Evolutionary conservation across 495 filamentous ascomycete genomes (phyloP), one percentile per base, ranked within the genome.

Genomic region (Xylaria palmicola): DNA sequence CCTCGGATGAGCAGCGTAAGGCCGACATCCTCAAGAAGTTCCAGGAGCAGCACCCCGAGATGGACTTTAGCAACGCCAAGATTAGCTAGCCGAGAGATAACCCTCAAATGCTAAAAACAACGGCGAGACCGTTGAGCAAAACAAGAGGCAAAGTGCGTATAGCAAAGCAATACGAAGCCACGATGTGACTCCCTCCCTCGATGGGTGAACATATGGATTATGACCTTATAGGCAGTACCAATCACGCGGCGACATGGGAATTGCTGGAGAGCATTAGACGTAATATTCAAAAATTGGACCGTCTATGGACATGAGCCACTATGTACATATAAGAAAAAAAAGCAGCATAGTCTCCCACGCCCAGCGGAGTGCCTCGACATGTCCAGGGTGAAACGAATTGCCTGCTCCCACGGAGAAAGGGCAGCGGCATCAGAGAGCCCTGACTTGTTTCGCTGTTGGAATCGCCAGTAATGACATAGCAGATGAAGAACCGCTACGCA

Each of bases 1-100:
- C 86, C 22, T 94, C 89, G 62, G 94, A 98, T 62, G 93, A 98
- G 78, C 85, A 92, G 79, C 87, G 88, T 80, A 98, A 98, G 84
- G 73, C 83, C 75, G 95, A 97, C 37, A 86, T 98, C 69, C 72
- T 98, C 73, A 88, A 90, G 81, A 91, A 93, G 74, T 98, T 98
- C 75, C 87, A 96, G 85, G 80, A 68, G 20, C 75, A 83, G 67
- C 79, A 83, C 44, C 81, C 81, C 29, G 94, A 97, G 85, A 90
- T 89, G 88, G 92, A 92, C 69, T 90, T 91, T 63, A 85, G 79
- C 51, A 88, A 90, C 29, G 90, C 88, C 39, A 92, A 92, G 81
- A 85, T 94, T 54, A 79, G 77, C 44, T 89, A 77, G 75, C 19
- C 6, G 3, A 9, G 20, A 12, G 29, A 37, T 41, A 41, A 55